Conservation (phyloP, 495 filamentous ascomycete species). For the Lepidopterella palustris region DNA sequence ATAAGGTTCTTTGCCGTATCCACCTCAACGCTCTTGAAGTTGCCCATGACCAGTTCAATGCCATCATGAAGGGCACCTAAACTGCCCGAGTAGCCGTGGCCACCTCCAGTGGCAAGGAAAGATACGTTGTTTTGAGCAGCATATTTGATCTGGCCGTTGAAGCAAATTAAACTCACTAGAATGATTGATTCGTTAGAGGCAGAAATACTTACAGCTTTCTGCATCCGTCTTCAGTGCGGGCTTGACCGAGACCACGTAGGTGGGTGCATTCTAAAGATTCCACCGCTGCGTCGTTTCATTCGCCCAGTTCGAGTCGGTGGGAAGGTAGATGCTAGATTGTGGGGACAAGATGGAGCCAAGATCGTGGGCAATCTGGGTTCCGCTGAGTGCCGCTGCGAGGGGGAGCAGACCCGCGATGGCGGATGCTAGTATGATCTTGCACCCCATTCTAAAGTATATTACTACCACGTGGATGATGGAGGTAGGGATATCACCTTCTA, state of each 20-base stretch:
- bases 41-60: slow-evolving; percentile 31
- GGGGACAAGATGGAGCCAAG: not conserved
- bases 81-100: slow-evolving; percentile 31
- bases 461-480: not conserved
- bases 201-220: not conserved
- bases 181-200: not conserved
- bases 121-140: slow-evolving; percentile 26
- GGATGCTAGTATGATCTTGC: not conserved
- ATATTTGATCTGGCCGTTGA: slow-evolving; percentile 17
- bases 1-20: slow-evolving; percentile 25
- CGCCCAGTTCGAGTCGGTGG: not conserved
- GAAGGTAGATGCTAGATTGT: not conserved
- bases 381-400: not conserved
- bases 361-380: not conserved
- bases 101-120: slow-evolving; percentile 31
- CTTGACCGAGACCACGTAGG: not conserved
- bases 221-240: not conserved
- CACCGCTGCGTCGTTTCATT: not conserved
- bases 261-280: not conserved
- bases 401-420: not conserved
- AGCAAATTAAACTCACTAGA: not conserved
- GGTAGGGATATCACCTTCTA: not conserved
- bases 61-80: slow-evolving; percentile 27
- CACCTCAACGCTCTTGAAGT: slow-evolving; percentile 27
- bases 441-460: not conserved